phyloP scores from a whole-genome alignment of 1,139 yeast genomes.

The Yueomyces sp. region DNA sequence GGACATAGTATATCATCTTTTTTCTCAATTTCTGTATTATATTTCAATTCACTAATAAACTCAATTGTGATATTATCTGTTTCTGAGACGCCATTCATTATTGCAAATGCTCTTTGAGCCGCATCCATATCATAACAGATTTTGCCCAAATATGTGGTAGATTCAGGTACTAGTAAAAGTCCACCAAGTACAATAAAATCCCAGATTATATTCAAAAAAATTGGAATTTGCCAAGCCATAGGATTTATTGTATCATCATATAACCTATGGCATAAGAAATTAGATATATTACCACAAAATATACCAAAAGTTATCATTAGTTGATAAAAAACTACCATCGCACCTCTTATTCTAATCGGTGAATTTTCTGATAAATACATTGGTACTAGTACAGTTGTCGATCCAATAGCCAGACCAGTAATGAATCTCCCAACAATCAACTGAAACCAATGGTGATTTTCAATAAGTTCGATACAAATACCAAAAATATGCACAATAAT shows the following conservation, averaged over 20 bases:
- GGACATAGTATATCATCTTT: constrained; percentile 30
- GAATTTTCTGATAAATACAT: constrained; percentile 45
- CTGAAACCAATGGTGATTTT: constrained; percentile 35
- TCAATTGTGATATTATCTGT: constrained; percentile 32
- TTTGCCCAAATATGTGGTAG: constrained; percentile 36
- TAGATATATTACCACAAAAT: constrained; percentile 40
- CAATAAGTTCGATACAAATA: constrained; percentile 31
- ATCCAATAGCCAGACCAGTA: constrained; percentile 44
- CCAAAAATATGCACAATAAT: constrained; percentile 39
- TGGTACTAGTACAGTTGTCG: constrained; percentile 40
- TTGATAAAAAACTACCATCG: constrained; percentile 46
- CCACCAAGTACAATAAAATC: constrained; percentile 35
- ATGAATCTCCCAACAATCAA: constrained; percentile 40
- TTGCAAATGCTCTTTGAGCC: constrained; percentile 36
- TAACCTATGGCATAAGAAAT: constrained; percentile 32
- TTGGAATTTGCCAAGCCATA: constrained; percentile 36
- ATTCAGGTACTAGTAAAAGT: constrained; percentile 38
- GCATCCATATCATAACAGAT: constrained; percentile 14
- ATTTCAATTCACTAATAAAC: constrained; percentile 28
- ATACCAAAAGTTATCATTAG: constrained; percentile 44
- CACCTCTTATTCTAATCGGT: constrained; percentile 41
- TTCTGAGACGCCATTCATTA: constrained; percentile 32
- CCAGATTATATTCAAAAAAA: constrained; percentile 36
- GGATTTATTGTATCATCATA: constrained; percentile 14
- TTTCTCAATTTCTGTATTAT: constrained; percentile 25